Evolutionary conservation across 2,329 filamentous ascomycete species (phyloP), one percentile per base, ranked within the genome.

Genomic region (Colletotrichum sp.): DNA sequence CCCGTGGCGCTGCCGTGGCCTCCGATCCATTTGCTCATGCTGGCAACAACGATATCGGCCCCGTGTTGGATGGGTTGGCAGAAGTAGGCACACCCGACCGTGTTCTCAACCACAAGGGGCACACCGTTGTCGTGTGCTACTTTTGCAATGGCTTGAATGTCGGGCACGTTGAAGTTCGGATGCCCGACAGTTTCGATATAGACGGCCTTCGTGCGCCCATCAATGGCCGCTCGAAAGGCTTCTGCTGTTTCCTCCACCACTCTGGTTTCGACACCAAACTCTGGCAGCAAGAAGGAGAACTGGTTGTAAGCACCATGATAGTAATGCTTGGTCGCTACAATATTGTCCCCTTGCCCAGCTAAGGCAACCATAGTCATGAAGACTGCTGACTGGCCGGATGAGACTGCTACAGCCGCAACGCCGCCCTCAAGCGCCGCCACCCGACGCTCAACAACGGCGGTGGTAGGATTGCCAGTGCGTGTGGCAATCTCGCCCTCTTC

Each of bases 1-100:
- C 88, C 93, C 79, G 94, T 92, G n/a, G 92, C 94, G 30, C 92
- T 93, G 38, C 93, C 93, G 80, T 94, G 93, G 30, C 92, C 93
- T 63, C 93, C 92, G 72, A 94, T 94, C 93, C 92, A 94, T 81
- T 94, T 94, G 5, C 92, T 94, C 16, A 91, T 92, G 43, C 90
- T 92, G 84, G 94, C 92, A n/a, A 94, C 91, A 66, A 94, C 89
- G 72, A 94, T 94, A 78, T 94, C 92, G 66, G 91, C 93, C 76
- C 93, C 93, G 80, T 93, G 91, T 67, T 92, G 89, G 79, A 94
- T 93, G 16, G 92, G 93, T 14, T 91, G 88, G 79, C 87, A 86
- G 79, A 92, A 91, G 85, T 91, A 94, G 16, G 93, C 93, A 65
- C 92, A 92, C 30, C 92, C 92, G 77, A 94, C 93, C 13, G 92